Evolutionary conservation across 768 basidiomycete genomes (phyloP), one percentile per base, ranked within the genome.

Genomic region (Sporobolomyces roseus): DNA sequence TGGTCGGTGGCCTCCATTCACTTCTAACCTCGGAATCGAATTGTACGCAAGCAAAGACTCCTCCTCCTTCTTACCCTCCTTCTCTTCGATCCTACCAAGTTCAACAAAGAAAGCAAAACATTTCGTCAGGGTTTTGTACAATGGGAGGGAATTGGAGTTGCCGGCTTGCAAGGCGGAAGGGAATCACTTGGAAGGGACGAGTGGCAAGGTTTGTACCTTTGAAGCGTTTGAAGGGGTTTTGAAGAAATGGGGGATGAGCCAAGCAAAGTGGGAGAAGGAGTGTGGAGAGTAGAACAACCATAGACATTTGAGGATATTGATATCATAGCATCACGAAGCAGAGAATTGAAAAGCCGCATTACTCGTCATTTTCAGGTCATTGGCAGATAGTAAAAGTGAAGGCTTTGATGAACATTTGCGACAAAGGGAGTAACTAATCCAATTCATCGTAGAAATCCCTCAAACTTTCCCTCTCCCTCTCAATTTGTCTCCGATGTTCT

Each of bases 101-200:
- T 4, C 33, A 25, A 21, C 9, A 17, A 4, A 59, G n/a, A 33
- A 38, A 23, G 9, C 61, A 17, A 13, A 16, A 27, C 65, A 73
- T 56, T 73, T 41, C 32, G 55, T 73, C 17, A 63, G 71, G 8
- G 43, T 73, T 30, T 53, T 64, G 16, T 73, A 33, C 71, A 73
- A 73, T 61, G 51, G 38, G 4, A 25, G 30, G 10, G 17, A 52
- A 10, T 33, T 73, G 7, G 14, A 19, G 3, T 36, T 73, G 17
- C 71, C 71, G 1, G 60, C 58, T 2, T 72, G 71, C 27, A 3
- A 16, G 7, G 21, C 36, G 2, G 17, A 21, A 10, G 66, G 63
- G 7, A 46, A 55, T 29, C 66, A 68, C 33, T 53, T 72, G 14
- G 52, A 54, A 12, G 66, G 66, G 0, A 30, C 51, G 6, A 17